A percentile compares a stretch with the other conserved stretches of the same genome.
phyloP scores from a whole-genome alignment of 768 basidiomycete genomes.

The Tulasnella sp. region DNA sequence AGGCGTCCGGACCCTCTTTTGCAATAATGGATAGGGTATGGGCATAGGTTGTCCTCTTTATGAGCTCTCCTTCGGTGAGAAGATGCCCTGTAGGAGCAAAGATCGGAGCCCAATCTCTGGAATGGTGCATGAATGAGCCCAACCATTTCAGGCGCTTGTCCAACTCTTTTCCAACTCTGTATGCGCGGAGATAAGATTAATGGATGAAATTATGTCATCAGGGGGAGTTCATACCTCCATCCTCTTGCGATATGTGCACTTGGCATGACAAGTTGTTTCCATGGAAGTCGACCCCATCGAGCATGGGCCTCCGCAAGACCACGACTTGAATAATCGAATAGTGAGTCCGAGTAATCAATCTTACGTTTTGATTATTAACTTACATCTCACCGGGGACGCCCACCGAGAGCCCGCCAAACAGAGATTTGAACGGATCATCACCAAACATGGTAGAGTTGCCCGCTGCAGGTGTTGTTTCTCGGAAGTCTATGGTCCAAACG shows the following conservation, averaged over 20 bases:
- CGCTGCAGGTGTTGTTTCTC: slow-evolving; percentile 69
- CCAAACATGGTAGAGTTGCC: slow-evolving; percentile 69
- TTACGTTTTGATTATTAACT: not conserved
- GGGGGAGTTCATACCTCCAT: slow-evolving; percentile 37
- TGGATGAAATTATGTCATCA: not conserved
- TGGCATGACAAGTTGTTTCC: slow-evolving; percentile 66
- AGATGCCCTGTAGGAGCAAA: slow-evolving; percentile 69
- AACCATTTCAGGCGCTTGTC: slow-evolving; percentile 43
- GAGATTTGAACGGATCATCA: slow-evolving; percentile 39
- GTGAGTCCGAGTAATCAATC: not conserved
- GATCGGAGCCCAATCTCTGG: slow-evolving; percentile 62
- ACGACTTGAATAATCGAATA: slow-evolving; percentile 23
- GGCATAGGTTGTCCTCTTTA: slow-evolving; percentile 61
- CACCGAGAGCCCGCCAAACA: slow-evolving; percentile 70
- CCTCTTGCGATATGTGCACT: slow-evolving; percentile 59
- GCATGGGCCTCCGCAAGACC: slow-evolving; percentile 75
- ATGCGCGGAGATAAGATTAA: not conserved
- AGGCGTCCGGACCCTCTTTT: slow-evolving; percentile 58
- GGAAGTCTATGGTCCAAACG: slow-evolving; percentile 69
- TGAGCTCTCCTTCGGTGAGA: slow-evolving; percentile 58
- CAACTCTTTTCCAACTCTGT: slow-evolving; percentile 55
- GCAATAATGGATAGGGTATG: slow-evolving; percentile 64
- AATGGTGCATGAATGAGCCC: slow-evolving; percentile 5
- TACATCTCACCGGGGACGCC: slow-evolving; percentile 79
- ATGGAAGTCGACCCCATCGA: slow-evolving; percentile 69